A percentile compares a stretch with the other conserved stretches of the same genome.
Conservation (phyloP, 768 basidiomycete genomes). For the Pholiota microspora region DNA sequence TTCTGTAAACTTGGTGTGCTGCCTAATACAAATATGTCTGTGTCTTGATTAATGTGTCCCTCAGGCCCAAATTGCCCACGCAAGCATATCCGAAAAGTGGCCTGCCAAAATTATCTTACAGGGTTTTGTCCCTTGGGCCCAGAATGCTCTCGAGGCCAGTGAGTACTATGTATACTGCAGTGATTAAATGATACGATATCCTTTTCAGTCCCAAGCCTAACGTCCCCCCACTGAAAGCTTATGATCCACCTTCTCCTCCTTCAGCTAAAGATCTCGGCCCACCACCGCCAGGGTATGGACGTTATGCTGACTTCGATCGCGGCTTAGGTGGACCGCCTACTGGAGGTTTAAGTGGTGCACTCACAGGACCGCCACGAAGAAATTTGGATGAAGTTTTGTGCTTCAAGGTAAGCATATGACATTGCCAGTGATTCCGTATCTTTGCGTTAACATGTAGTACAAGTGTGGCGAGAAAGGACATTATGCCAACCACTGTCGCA, state of each 20-base stretch:
- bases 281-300: conserved; percentile 88
- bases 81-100: conserved; percentile 89
- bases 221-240: conserved; percentile 67
- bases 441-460: too few relatives aligned
- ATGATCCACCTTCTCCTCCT: conserved; percentile 74
- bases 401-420: conserved; percentile 74
- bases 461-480: conserved; percentile 93
- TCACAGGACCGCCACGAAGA: conserved; percentile 47
- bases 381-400: conserved; percentile 85
- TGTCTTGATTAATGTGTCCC: conserved; percentile 10
- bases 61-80: conserved; percentile 84
- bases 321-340: conserved; percentile 31
- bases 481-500: conserved; percentile 92
- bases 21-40: background rate
- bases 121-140: conserved; percentile 92
- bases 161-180: conserved; percentile 30
- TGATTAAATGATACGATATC: background rate
- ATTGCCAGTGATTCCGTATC: too few relatives aligned
- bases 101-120: conserved; percentile 87
- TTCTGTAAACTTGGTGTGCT: conserved; percentile 88
- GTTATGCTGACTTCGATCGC: conserved; percentile 77
- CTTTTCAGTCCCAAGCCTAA: conserved; percentile 70
- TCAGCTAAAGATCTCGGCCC: conserved; percentile 81
- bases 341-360: conserved; percentile 20
- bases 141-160: conserved; percentile 90